Percentiles rank a stretch among this genome's conserved stretches.
phyloP scores from a whole-genome alignment of 805 yeast species.

The Ogataea minuta region DNA sequence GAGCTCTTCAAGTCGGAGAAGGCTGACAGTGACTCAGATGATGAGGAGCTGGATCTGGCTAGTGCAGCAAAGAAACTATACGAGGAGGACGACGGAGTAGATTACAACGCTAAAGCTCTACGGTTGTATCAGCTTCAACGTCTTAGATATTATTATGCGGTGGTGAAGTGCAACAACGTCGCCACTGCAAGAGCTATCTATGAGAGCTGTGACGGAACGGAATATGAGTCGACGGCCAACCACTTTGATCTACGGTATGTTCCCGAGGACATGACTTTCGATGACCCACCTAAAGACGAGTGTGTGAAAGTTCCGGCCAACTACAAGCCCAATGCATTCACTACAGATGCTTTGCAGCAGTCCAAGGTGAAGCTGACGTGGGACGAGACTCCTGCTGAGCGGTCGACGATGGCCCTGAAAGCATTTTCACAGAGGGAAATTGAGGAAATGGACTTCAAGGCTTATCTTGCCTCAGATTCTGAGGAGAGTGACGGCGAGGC shows the following conservation, averaged over 20 bases:
- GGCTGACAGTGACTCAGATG: slow-evolving; percentile 36
- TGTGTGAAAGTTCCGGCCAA: slow-evolving; percentile 71
- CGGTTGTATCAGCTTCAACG: slow-evolving; percentile 92
- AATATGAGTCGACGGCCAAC: slow-evolving; percentile 93
- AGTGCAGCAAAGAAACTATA: slow-evolving; percentile 68
- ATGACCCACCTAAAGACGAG: slow-evolving; percentile 68
- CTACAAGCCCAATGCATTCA: slow-evolving; percentile 77
- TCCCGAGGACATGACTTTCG: slow-evolving; percentile 91
- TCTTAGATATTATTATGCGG: slow-evolving; percentile 89
- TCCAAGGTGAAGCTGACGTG: slow-evolving; percentile 95
- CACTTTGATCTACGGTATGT: slow-evolving; percentile 88
- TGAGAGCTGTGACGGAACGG: slow-evolving; percentile 89
- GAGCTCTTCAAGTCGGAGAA: slow-evolving; percentile 63
- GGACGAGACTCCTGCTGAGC: slow-evolving; percentile 97
- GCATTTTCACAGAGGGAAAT: slow-evolving; percentile 87
- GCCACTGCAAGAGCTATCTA: slow-evolving; percentile 73
- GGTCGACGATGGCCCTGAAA: slow-evolving; percentile 69
- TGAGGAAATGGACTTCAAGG: slow-evolving; percentile 87
- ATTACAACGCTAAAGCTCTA: slow-evolving; percentile 78
- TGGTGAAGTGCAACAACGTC: slow-evolving; percentile 76
- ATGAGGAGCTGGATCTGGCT: slow-evolving; percentile 43
- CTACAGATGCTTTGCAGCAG: slow-evolving; percentile 94
- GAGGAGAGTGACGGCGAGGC: slow-evolving; percentile 52
- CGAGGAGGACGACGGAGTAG: slow-evolving; percentile 77
- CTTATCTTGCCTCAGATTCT: slow-evolving; percentile 81